Evolutionary conservation across 2,329 filamentous ascomycete species (phyloP).

Genomic region (Pyricularia sp.): DNA sequence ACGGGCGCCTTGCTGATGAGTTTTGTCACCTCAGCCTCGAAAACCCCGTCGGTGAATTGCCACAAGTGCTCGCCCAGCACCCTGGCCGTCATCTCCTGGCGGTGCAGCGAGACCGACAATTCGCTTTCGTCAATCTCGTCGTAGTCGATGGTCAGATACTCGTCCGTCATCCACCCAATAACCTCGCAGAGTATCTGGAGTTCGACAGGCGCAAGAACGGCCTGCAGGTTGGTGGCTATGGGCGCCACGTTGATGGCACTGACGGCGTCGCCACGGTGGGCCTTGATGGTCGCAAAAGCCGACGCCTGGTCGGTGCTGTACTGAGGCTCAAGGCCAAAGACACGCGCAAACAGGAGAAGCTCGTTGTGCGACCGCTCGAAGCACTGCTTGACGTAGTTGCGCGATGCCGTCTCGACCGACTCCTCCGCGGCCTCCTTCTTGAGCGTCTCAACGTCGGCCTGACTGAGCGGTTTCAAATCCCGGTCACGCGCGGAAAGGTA

Average conservation of each 20-base stretch:
- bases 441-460: slow-evolving; percentile 45
- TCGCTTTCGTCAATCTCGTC: slow-evolving; percentile 23
- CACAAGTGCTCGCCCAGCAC: slow-evolving; percentile 48
- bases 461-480: slow-evolving; percentile 40
- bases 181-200: slow-evolving; percentile 43
- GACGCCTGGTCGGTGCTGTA: slow-evolving; percentile 21
- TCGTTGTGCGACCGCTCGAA: slow-evolving; percentile 51
- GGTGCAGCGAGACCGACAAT: slow-evolving; percentile 34
- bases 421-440: slow-evolving; percentile 39
- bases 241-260: slow-evolving; percentile 41
- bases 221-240: slow-evolving; percentile 2
- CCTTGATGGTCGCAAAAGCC: slow-evolving; percentile 30
- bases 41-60: slow-evolving; percentile 43
- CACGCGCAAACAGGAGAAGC: slow-evolving; percentile 39
- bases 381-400: slow-evolving; percentile 50
- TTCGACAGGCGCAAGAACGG: slow-evolving; percentile 26
- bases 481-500: slow-evolving; percentile 44
- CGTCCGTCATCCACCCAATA: slow-evolving; percentile 47
- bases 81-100: slow-evolving; percentile 45
- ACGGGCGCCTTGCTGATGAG: slow-evolving; percentile 40
- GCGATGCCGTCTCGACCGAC: slow-evolving; percentile 43
- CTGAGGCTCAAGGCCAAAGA: slow-evolving; percentile 46
- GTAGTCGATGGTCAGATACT: slow-evolving; percentile 45
- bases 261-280: slow-evolving; percentile 37
- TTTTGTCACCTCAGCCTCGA: slow-evolving; percentile 46